phyloP scores from a whole-genome alignment of 257 asterid species.

The Solanum sitiens region DNA sequence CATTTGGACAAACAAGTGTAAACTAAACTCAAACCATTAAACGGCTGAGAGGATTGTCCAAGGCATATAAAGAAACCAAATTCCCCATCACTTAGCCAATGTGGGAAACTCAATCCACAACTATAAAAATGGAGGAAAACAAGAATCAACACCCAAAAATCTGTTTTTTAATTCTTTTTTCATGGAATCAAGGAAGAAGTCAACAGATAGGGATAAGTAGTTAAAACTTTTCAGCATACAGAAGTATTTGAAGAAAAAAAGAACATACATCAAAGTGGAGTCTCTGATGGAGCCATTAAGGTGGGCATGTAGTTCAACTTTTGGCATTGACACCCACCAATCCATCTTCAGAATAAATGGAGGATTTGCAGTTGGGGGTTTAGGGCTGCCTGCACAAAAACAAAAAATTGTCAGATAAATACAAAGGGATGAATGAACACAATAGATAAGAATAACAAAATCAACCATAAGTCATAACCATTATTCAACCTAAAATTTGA shows the following conservation, averaged over 20 bases:
- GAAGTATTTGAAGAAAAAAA: not conserved
- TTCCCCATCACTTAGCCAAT: not conserved
- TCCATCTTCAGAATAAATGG: slow-evolving; percentile 24
- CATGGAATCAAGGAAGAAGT: not conserved
- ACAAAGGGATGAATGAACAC: not conserved
- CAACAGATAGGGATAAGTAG: not conserved
- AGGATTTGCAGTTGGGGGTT: not conserved
- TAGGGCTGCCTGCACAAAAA: not conserved
- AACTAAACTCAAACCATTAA: not conserved
- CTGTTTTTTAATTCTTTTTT: no score
- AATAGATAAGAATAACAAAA: no score
- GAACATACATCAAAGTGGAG: slow-evolving; percentile 59
- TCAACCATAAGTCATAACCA: not conserved
- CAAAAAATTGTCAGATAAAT: not conserved
- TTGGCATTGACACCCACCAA: slow-evolving; percentile 72
- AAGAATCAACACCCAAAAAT: not conserved
- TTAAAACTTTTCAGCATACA: not conserved
- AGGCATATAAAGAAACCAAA: not conserved
- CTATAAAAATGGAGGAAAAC: not conserved
- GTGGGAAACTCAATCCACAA: not conserved
- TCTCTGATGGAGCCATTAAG: slow-evolving; percentile 89
- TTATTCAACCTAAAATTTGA: not conserved
- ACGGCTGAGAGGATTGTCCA: not conserved
- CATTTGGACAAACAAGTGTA: not conserved
- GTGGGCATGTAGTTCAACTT: slow-evolving; percentile 85